These are phyloP conservation scores for Tephrocybe sp. DNA, from an alignment of 768 basidiomycete genomes.

Conservation along the genomic window DNA sequence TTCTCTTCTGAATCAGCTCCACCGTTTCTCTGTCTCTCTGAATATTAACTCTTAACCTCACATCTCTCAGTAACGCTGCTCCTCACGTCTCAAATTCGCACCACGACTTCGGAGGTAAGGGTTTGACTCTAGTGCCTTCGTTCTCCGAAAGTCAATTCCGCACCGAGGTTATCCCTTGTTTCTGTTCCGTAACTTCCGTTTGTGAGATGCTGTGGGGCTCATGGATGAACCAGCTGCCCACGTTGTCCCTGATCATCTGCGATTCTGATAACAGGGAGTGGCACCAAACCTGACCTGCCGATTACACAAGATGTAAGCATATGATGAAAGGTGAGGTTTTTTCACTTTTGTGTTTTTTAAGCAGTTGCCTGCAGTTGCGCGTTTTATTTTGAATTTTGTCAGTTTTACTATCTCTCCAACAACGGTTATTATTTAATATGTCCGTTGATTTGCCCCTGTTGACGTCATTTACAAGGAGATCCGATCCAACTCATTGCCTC, in stretches of 20 bases:
- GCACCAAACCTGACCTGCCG: not conserved
- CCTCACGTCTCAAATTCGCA: too few relatives aligned
- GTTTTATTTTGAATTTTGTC: too few relatives aligned
- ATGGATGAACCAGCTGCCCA: not conserved
- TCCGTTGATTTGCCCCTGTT: not conserved
- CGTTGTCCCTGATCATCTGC: constrained; percentile 7
- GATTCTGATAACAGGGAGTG: constrained; percentile 9
- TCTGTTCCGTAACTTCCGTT: not conserved
- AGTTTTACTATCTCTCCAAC: too few relatives aligned
- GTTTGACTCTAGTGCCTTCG: not conserved
- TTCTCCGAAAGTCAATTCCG: constrained; percentile 4
- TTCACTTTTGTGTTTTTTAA: not conserved
- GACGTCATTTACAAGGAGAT: not conserved
- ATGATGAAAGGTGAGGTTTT: not conserved
- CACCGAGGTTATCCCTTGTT: constrained; percentile 1
- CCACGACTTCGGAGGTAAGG: not conserved
- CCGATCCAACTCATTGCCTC: not conserved
- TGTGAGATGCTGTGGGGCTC: not conserved
- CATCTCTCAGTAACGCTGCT: too few relatives aligned
- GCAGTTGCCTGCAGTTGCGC: too few relatives aligned
- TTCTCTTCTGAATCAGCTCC: too few relatives aligned
- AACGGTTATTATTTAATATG: too few relatives aligned
- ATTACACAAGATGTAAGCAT: constrained; percentile 1
- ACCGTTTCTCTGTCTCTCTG: too few relatives aligned
- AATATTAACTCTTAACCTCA: too few relatives aligned